phyloP scores from a whole-genome alignment of 306 rosid species.

The Gastrolobium villosum region DNA sequence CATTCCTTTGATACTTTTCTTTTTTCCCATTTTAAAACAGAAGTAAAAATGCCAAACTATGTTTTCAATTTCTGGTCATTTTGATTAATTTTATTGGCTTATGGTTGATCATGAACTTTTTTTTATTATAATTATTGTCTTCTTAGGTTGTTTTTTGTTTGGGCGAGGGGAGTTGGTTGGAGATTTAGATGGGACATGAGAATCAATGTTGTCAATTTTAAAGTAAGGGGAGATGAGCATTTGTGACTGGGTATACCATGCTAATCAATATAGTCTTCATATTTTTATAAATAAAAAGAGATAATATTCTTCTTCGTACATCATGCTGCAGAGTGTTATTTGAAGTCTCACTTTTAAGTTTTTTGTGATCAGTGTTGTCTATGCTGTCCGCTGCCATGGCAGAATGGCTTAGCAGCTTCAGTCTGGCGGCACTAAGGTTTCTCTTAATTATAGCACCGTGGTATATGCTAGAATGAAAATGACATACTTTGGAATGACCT shows the following conservation, averaged over 20 bases:
- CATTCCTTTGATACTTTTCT: too few relatives aligned
- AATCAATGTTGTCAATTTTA: not conserved
- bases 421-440: not conserved
- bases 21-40: too few relatives aligned
- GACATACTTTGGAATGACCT: not conserved
- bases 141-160: too few relatives aligned
- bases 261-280: not conserved
- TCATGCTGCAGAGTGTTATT: not conserved
- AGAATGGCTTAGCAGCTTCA: slow-evolving; percentile 11
- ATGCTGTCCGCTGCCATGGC: not conserved
- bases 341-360: not conserved
- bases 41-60: too few relatives aligned
- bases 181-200: not conserved
- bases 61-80: too few relatives aligned
- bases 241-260: slow-evolving; percentile 28
- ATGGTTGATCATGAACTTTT: too few relatives aligned
- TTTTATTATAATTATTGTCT: too few relatives aligned
- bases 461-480: slow-evolving; percentile 3
- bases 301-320: not conserved
- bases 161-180: not conserved
- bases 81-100: too few relatives aligned
- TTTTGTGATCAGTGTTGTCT: not conserved
- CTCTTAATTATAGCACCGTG: not conserved
- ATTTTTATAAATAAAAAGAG: not conserved
- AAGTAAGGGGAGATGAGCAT: not conserved